A percentile compares a stretch with the other conserved stretches of the same genome.
phyloP scores from a whole-genome alignment of 306 rosid genomes.

The Canavalia gladiata region DNA sequence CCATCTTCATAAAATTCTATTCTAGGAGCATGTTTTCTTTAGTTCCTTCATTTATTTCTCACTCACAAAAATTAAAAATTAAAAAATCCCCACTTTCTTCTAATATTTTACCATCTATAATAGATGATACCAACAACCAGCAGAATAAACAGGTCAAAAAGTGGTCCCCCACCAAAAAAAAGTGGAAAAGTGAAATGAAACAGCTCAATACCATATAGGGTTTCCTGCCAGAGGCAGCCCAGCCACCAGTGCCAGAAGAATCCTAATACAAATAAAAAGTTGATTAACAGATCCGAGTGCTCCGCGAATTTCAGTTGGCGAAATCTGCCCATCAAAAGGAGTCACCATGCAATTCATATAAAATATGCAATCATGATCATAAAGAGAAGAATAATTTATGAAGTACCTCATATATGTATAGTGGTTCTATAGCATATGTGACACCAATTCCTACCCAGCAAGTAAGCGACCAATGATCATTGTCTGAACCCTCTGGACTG shows the following conservation, averaged over 20 bases:
- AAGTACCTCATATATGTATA: conserved; percentile 88
- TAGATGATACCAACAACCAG: background rate
- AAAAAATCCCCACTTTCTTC: too few relatives aligned
- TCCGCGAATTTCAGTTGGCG: conserved; percentile 99
- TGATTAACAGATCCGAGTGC: conserved; percentile 96
- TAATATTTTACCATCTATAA: conserved; percentile 13
- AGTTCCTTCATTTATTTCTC: background rate
- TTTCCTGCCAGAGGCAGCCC: conserved; percentile 95
- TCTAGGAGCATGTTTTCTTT: conserved; percentile 22
- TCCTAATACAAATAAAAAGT: conserved; percentile 91
- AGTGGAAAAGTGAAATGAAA: conserved; percentile 30
- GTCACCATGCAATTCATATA: conserved; percentile 12
- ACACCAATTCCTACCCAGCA: conserved; percentile 96
- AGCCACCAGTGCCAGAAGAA: conserved; percentile 88
- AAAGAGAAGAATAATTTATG: conserved; percentile 1
- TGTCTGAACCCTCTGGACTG: conserved; percentile 89
- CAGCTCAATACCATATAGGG: conserved; percentile 72
- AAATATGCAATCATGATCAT: too few relatives aligned
- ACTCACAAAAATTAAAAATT: too few relatives aligned
- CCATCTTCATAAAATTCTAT: background rate
- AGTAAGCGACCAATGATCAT: conserved; percentile 94
- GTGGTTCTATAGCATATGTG: conserved; percentile 88
- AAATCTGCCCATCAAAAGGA: conserved; percentile 65
- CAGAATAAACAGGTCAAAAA: conserved; percentile 31
- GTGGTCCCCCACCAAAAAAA: background rate